A percentile compares a stretch with the other conserved stretches of the same genome.
These are phyloP conservation scores for Saccharomycopsis sp. DNA, from an alignment of 805 yeast species.

Conservation along the genomic window DNA sequence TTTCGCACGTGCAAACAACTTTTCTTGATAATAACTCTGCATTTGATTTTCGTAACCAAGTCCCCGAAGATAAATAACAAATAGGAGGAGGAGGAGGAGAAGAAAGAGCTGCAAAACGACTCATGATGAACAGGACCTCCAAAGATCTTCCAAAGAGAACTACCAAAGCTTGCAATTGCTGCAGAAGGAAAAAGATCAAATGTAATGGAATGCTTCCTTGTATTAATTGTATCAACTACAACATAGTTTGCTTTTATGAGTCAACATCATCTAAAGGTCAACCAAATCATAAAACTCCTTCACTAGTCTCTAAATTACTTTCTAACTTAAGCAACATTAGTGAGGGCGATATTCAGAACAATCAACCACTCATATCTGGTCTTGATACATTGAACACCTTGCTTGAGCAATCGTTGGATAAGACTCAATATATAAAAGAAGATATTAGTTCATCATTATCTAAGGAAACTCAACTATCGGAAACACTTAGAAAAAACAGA, in stretches of 20 bases:
- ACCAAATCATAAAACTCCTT: not conserved
- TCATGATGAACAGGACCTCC: conserved; percentile 1
- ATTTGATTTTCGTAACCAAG: too few species aligned
- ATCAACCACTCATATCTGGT: not conserved
- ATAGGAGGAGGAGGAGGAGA: too few species aligned
- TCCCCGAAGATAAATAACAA: too few species aligned
- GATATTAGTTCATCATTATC: not conserved
- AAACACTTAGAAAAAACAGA: conserved; percentile 1
- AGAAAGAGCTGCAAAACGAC: not conserved
- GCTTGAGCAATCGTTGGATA: conserved; percentile 1
- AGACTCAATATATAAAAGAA: not conserved
- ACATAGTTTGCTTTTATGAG: conserved; percentile 1
- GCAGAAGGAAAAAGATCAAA: conserved; percentile 4
- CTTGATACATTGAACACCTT: conserved; percentile 2
- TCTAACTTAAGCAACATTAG: not conserved
- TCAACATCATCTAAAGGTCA: conserved; percentile 3
- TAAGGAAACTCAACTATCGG: conserved; percentile 4
- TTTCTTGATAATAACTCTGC: too few species aligned
- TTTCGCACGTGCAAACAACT: too few species aligned
- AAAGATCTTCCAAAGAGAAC: conserved; percentile 2
- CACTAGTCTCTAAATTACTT: conserved; percentile 5
- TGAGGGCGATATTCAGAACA: conserved; percentile 5
- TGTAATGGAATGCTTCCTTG: conserved; percentile 4
- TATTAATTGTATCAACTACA: conserved; percentile 3
- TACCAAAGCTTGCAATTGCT: conserved; percentile 2